A percentile compares a stretch with the other conserved stretches of the same genome.
phyloP scores from a whole-genome alignment of 257 asterid genomes.

The Asclepias syriaca region DNA sequence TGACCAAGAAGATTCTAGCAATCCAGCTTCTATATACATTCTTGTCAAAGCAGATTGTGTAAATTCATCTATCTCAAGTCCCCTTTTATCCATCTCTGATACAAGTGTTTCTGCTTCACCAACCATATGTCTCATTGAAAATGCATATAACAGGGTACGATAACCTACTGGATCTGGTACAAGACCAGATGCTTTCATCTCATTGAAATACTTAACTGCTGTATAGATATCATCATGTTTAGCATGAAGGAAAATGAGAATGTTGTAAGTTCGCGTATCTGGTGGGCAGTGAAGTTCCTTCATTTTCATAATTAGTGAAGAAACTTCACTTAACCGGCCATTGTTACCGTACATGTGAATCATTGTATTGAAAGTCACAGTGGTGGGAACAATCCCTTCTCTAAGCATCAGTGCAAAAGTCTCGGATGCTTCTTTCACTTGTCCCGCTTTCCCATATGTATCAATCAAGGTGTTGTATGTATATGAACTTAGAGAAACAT shows the following conservation, averaged over 20 bases:
- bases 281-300: constrained; percentile 58
- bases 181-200: constrained; percentile 71
- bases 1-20: constrained; percentile 56
- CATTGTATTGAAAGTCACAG: constrained; percentile 87
- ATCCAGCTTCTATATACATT: constrained; percentile 81
- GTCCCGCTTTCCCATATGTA: constrained; percentile 88
- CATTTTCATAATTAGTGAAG: constrained; percentile 60
- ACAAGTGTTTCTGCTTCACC: constrained; percentile 66
- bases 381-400: constrained; percentile 63
- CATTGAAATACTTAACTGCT: constrained; percentile 58
- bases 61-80: constrained; percentile 73
- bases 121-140: constrained; percentile 77
- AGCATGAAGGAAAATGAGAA: constrained; percentile 75
- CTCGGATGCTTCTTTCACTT: constrained; percentile 63
- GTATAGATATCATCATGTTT: constrained; percentile 58
- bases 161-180: constrained; percentile 86
- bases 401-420: constrained; percentile 63
- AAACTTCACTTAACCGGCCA: constrained; percentile 60
- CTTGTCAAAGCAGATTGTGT: constrained; percentile 84
- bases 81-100: constrained; percentile 69
- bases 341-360: constrained; percentile 86
- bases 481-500: constrained; percentile 42
- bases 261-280: constrained; percentile 78
- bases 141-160: constrained; percentile 83
- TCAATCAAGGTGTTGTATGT: constrained; percentile 86